phyloP scores from a whole-genome alignment of 169 alveolate species.

The Eimeria maxima region DNA sequence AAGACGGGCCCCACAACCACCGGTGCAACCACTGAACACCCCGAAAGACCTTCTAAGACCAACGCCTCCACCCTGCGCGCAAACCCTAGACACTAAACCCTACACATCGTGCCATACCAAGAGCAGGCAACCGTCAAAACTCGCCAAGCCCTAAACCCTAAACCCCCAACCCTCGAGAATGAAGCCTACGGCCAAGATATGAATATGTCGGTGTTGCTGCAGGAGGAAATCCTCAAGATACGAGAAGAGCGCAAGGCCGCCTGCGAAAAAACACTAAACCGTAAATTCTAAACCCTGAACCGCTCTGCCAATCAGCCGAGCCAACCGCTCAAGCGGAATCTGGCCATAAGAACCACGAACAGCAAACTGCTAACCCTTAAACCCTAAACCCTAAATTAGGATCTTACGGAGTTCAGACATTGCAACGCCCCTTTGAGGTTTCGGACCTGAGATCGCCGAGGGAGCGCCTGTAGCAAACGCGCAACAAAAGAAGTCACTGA shows the following conservation, averaged over 20 bases:
- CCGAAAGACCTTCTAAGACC: neutral
- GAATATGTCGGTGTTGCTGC: neutral
- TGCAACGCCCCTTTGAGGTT: neutral
- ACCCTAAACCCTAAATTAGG: conserved; percentile 20
- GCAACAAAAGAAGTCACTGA: neutral
- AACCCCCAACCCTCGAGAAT: neutral
- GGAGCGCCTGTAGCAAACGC: neutral
- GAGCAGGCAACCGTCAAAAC: neutral
- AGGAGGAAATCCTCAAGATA: neutral
- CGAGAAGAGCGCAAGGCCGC: neutral
- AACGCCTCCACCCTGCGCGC: neutral
- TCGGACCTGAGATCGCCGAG: neutral
- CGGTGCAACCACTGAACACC: conserved; percentile 1
- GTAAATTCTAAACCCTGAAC: conserved; percentile 31
- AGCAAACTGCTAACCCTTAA: neutral
- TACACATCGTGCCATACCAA: neutral
- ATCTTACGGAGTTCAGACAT: neutral
- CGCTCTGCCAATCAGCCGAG: neutral
- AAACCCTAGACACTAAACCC: conserved; percentile 45
- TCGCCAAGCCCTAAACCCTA: neutral
- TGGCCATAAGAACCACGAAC: neutral
- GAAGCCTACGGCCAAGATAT: neutral
- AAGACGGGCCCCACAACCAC: neutral
- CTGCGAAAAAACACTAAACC: conserved; percentile 20
- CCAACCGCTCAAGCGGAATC: neutral